Evolutionary conservation across 768 basidiomycete species (phyloP).

Genomic region (Dacryopinax spathularia): DNA sequence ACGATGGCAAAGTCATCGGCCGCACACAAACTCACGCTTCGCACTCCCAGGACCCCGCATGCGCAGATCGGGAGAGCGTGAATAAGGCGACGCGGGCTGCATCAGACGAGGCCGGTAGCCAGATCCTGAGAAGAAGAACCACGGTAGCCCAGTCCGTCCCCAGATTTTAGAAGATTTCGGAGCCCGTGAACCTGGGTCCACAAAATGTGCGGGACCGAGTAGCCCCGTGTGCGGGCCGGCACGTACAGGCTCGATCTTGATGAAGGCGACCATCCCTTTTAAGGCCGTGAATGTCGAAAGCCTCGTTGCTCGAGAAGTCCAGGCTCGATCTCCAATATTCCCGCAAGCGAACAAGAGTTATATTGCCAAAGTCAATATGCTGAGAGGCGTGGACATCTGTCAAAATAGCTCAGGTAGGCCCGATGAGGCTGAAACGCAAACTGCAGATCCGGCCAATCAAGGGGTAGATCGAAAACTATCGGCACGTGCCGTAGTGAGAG

Average conservation of each 20-base stretch:
- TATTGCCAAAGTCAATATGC: background rate
- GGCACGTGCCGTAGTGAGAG: background rate
- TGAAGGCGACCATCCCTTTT: background rate
- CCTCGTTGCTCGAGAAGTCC: background rate
- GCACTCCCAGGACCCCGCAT: background rate
- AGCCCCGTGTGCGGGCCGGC: background rate
- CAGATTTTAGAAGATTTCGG: slow-evolving; percentile 1
- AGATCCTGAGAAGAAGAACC: background rate
- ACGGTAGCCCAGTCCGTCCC: background rate
- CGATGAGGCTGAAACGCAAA: background rate
- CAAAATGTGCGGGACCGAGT: background rate
- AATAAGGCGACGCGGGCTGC: background rate
- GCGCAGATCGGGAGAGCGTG: background rate
- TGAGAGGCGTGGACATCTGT: background rate
- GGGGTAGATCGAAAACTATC: background rate
- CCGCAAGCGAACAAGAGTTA: background rate
- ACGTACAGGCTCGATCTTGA: background rate
- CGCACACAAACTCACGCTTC: background rate
- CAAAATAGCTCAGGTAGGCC: background rate
- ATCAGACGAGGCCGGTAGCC: background rate
- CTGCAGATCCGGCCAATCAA: background rate
- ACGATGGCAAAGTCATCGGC: background rate
- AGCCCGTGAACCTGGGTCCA: background rate
- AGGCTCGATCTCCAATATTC: background rate
- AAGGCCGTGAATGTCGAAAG: background rate